Percentiles rank a stretch among this genome's conserved stretches.
These are phyloP conservation scores for Chaetomium fimeti DNA, from an alignment of 495 filamentous ascomycete genomes.

Conservation along the genomic window DNA sequence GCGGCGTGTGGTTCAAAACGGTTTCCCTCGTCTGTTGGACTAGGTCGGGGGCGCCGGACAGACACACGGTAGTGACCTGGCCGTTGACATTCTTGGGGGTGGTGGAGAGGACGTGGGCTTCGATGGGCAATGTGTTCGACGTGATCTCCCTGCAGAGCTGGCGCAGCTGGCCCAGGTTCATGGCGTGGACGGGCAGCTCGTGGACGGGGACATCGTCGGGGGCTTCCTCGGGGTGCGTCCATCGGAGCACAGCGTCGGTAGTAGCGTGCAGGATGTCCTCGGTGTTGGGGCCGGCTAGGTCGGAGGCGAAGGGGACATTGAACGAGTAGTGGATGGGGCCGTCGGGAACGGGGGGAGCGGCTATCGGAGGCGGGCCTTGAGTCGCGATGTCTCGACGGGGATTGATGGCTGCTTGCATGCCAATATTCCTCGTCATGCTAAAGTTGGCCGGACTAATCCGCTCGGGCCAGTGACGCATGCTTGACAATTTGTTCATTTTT, in stretches of 20 bases:
- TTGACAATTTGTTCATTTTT: slow-evolving; percentile 89
- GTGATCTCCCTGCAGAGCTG: slow-evolving; percentile 75
- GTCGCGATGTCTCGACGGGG: slow-evolving; percentile 64
- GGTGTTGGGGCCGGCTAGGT: slow-evolving; percentile 82
- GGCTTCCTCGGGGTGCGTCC: slow-evolving; percentile 86
- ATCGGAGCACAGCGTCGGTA: slow-evolving; percentile 74
- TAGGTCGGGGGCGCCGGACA: slow-evolving; percentile 77
- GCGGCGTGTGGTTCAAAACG: slow-evolving; percentile 81
- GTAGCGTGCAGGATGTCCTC: slow-evolving; percentile 91
- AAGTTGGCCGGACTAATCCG: slow-evolving; percentile 76
- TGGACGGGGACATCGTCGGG: slow-evolving; percentile 78
- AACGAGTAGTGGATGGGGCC: slow-evolving; percentile 73
- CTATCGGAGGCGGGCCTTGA: slow-evolving; percentile 63
- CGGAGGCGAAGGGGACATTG: slow-evolving; percentile 92
- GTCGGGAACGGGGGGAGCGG: slow-evolving; percentile 60
- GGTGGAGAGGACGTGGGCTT: slow-evolving; percentile 77
- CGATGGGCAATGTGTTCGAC: slow-evolving; percentile 62
- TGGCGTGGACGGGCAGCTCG: slow-evolving; percentile 82
- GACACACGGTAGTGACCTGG: slow-evolving; percentile 85
- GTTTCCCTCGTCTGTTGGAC: slow-evolving; percentile 81
- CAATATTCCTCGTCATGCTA: slow-evolving; percentile 72
- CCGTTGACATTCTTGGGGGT: slow-evolving; percentile 73
- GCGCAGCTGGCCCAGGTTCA: slow-evolving; percentile 75
- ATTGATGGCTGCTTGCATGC: slow-evolving; percentile 61
- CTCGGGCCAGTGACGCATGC: slow-evolving; percentile 93